phyloP scores from a whole-genome alignment of 176 grass and related monocot species.

The Ananas comosus region DNA sequence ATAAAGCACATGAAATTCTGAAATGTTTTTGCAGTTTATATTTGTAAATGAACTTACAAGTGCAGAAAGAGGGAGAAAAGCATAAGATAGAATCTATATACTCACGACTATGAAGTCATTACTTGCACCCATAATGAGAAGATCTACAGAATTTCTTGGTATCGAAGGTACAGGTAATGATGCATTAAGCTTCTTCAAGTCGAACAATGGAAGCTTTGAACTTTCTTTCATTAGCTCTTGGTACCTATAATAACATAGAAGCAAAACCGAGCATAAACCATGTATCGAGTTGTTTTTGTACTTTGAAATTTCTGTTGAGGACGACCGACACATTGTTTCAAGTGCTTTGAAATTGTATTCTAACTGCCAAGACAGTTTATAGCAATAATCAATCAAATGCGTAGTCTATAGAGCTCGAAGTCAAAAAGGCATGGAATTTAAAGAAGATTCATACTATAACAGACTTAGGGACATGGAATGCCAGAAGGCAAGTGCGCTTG shows the following conservation, averaged over 20 bases:
- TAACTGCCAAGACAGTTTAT: too few species aligned
- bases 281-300: not conserved
- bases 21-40: not conserved
- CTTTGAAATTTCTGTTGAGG: too few species aligned
- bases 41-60: not conserved
- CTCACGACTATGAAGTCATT: slow-evolving; percentile 95
- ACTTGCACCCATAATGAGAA: slow-evolving; percentile 67
- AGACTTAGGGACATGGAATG: too few species aligned
- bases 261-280: not conserved
- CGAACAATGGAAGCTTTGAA: slow-evolving; percentile 67
- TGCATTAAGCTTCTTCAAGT: slow-evolving; percentile 68
- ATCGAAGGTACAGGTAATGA: slow-evolving; percentile 62
- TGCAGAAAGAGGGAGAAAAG: not conserved
- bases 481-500: too few species aligned
- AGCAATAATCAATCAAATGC: too few species aligned
- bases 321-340: too few species aligned
- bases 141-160: slow-evolving; percentile 27
- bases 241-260: slow-evolving; percentile 39
- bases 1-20: not conserved
- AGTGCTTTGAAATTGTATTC: too few species aligned
- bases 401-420: too few species aligned
- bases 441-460: too few species aligned
- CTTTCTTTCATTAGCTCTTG: slow-evolving; percentile 75
- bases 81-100: slow-evolving; percentile 1
- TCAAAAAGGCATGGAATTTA: too few species aligned